phyloP scores from a whole-genome alignment of 2,329 filamentous ascomycete genomes.

The Seiridium cupressi region DNA sequence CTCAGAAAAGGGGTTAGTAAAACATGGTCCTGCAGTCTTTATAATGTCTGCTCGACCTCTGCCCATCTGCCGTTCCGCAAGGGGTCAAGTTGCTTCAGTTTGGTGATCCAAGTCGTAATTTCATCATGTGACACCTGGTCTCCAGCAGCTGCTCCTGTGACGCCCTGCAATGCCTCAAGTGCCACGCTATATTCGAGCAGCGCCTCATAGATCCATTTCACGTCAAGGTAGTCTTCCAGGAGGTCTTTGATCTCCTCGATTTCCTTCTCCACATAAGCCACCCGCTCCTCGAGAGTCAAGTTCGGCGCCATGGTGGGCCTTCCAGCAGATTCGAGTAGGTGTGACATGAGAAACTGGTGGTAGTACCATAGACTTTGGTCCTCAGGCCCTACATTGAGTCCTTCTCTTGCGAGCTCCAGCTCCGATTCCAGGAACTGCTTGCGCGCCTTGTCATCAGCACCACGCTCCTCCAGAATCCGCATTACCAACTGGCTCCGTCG shows the following conservation, averaged over 20 bases:
- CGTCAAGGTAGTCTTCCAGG: conserved; percentile 54
- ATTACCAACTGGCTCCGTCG: conserved; percentile 82
- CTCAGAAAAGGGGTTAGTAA: too few species aligned
- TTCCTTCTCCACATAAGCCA: conserved; percentile 66
- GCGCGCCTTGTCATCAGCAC: conserved; percentile 61
- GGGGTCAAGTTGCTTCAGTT: conserved; percentile 69
- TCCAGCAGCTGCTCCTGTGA: conserved; percentile 24
- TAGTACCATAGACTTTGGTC: conserved; percentile 98
- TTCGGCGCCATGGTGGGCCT: conserved; percentile 61
- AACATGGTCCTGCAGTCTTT: neutral
- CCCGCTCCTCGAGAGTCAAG: conserved; percentile 59
- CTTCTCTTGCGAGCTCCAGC: conserved; percentile 71
- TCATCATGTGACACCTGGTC: conserved; percentile 41
- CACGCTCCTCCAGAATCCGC: conserved; percentile 68
- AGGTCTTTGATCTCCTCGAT: conserved; percentile 71
- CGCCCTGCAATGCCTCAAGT: conserved; percentile 52
- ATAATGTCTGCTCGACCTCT: conserved; percentile 54
- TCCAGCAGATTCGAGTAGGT: conserved; percentile 50
- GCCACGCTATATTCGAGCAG: conserved; percentile 71
- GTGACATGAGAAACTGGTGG: conserved; percentile 81
- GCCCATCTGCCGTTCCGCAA: conserved; percentile 73
- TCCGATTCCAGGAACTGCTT: conserved; percentile 74
- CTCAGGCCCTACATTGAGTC: conserved; percentile 84
- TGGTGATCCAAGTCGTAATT: conserved; percentile 58
- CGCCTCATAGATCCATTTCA: conserved; percentile 83